Conservation (phyloP, 1,139 yeast genomes). For the Keqinozyma sinolaborantium region DNA sequence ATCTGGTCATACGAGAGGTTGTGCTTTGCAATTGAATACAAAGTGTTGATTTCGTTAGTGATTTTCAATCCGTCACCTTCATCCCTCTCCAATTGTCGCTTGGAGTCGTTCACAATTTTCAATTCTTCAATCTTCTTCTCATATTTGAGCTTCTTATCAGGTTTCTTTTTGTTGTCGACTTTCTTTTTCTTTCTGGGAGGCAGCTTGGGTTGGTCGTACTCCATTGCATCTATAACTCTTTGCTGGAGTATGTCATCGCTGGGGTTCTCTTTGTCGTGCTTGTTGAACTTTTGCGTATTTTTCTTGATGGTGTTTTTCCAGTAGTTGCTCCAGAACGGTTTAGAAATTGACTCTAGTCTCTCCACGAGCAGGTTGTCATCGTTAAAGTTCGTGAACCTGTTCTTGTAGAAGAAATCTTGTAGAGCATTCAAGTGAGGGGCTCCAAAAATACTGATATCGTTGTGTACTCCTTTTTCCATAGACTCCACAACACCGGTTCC, state of each 20-base stretch:
- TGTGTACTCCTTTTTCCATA: conserved; percentile 12
- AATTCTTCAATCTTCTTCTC: conserved; percentile 6
- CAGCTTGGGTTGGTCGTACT: conserved; percentile 10
- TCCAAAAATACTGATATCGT: conserved; percentile 45
- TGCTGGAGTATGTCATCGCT: conserved; percentile 12
- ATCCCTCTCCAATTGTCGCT: conserved; percentile 10
- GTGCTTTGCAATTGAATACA: conserved; percentile 11
- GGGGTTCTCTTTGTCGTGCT: conserved; percentile 21
- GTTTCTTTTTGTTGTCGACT: conserved; percentile 1
- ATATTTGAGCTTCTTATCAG: conserved; percentile 5
- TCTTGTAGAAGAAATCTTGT: conserved; percentile 53
- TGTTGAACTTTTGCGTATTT: conserved; percentile 29
- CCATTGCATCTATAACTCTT: conserved; percentile 11
- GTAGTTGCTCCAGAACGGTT: conserved; percentile 49
- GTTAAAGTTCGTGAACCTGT: conserved; percentile 37
- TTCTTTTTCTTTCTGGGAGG: conserved; percentile 2
- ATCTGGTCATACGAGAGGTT: conserved; percentile 17
- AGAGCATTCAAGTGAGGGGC: conserved; percentile 55
- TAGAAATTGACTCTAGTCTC: conserved; percentile 28
- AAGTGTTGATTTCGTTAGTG: conserved; percentile 15
- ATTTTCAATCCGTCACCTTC: conserved; percentile 17
- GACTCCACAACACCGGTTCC: conserved; percentile 38
- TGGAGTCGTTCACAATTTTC: conserved; percentile 6
- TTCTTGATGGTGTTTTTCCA: conserved; percentile 43
- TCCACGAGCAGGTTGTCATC: conserved; percentile 20